These are phyloP conservation scores for Colletotrichum spinosum DNA, from an alignment of 2,329 filamentous ascomycete species.

Conservation along the genomic window DNA sequence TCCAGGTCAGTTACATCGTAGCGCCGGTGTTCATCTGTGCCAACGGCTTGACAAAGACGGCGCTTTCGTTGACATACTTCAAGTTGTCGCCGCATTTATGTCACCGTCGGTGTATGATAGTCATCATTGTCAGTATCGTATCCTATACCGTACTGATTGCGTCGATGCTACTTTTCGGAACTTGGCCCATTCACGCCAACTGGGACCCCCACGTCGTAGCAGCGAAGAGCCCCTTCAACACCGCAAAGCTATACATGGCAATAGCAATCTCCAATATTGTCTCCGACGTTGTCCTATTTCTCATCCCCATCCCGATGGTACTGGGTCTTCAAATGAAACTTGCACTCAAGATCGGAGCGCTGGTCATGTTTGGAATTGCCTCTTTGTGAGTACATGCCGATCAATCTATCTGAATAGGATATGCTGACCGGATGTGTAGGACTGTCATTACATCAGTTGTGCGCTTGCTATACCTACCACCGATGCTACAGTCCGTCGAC, in stretches of 20 bases:
- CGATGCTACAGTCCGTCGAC: slow-evolving; percentile 33
- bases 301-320: slow-evolving; percentile 58
- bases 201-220: slow-evolving; percentile 39
- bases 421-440: too few relatives aligned
- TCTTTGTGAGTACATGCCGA: slow-evolving; percentile 38
- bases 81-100: slow-evolving; percentile 46
- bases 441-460: slow-evolving; percentile 44
- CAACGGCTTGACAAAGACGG: slow-evolving; percentile 49
- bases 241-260: slow-evolving; percentile 58
- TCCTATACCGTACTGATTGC: slow-evolving; percentile 44
- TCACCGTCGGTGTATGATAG: slow-evolving; percentile 44
- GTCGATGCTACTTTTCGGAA: slow-evolving; percentile 39
- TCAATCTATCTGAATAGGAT: too few relatives aligned
- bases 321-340: slow-evolving; percentile 54
- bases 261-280: slow-evolving; percentile 61
- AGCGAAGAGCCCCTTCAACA: slow-evolving; percentile 52
- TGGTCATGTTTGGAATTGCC: slow-evolving; percentile 56
- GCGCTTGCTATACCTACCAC: slow-evolving; percentile 35
- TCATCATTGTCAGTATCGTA: slow-evolving; percentile 43
- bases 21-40: slow-evolving; percentile 47
- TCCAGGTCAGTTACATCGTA: slow-evolving; percentile 43
- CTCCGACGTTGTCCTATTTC: slow-evolving; percentile 59
- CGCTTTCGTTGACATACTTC: slow-evolving; percentile 50
- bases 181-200: slow-evolving; percentile 36
- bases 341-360: slow-evolving; percentile 57